Conservation (phyloP, 306 rosid species). For the Ammopiptanthus mongolicus region DNA sequence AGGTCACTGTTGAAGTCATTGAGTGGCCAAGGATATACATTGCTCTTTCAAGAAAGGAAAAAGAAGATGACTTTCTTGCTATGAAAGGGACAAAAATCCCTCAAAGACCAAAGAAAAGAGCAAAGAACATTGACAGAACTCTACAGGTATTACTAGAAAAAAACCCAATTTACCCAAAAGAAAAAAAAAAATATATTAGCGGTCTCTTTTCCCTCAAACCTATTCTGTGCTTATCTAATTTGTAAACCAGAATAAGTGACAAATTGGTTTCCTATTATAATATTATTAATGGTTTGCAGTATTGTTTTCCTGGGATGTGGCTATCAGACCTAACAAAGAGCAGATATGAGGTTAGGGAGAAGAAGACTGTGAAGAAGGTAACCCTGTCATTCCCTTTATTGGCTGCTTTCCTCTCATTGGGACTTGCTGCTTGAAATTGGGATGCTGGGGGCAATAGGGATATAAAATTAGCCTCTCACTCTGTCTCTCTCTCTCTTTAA, state of each 20-base stretch:
- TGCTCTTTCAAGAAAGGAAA: slow-evolving; percentile 72
- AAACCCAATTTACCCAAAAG: not conserved
- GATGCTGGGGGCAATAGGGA: not conserved
- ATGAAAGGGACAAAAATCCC: slow-evolving; percentile 79
- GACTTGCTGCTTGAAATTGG: not conserved
- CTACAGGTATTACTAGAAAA: slow-evolving; percentile 45
- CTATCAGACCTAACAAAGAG: slow-evolving; percentile 65
- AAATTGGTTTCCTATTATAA: not conserved
- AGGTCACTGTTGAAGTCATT: slow-evolving; percentile 31
- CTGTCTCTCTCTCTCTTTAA: not conserved
- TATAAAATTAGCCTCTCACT: not conserved
- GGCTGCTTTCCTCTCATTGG: not conserved
- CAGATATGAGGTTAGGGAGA: slow-evolving; percentile 77
- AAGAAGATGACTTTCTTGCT: slow-evolving; percentile 77
- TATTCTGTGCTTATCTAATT: not conserved
- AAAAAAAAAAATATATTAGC: not conserved
- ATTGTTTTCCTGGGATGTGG: slow-evolving; percentile 80
- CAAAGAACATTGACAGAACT: slow-evolving; percentile 58
- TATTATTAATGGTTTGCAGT: slow-evolving; percentile 34
- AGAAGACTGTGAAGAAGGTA: slow-evolving; percentile 74
- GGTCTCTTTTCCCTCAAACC: not conserved
- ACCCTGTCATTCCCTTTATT: not conserved
- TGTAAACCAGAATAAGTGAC: not conserved
- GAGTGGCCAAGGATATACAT: slow-evolving; percentile 65
- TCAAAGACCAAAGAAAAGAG: slow-evolving; percentile 79